Base-by-base conservation (phyloP, 495 filamentous ascomycete species). In the Aspergillus carlsbadensis region DNA sequence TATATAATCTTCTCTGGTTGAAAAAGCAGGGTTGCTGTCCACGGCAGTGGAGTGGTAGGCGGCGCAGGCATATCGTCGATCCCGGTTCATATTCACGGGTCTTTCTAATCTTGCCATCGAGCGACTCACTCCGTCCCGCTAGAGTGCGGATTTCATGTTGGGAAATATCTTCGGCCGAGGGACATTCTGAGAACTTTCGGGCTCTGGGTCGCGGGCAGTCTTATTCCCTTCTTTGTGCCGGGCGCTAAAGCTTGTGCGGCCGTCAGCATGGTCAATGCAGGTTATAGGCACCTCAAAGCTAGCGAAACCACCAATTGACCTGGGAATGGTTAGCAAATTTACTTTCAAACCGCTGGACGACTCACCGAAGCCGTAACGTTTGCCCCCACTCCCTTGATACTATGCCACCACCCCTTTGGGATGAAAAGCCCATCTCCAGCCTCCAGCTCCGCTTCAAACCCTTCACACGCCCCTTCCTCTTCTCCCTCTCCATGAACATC, bases 371-470 rank as follows among this genome's bases (percentile, higher is more conserved):
- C 87, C 43, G 78, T 88, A 31, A 87, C 79, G 13, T 83, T 81
- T 18, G 76, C 60, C 13, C 86, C 88, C 48, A 84, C 62, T 18
- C 92, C 90, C 63, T 83, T 87, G 47, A 98, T 84, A 65, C 89
- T 91, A 80, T 98, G 94, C 94, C 94, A 98, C 91, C 92, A 98
- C 11, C 90, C 91, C 56, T 82, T 84, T 0, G 93, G 94, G 52
- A 98, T 92, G 66, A 93, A 97, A 40, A 98, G 55, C 0, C 78
- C 84, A 76, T 97, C 92, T 0, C 88, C 86, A 13, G 78, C 71
- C 2, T 70, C 66, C 31, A 96, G 61, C n/a, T 62, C 53, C 10
- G 79, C 86, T 60, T 94, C 85, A 58, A 72, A 78, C 5, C 78
- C 79, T 29, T 63, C 57, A 62, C 67, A 60, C 2, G 60, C 70